A percentile compares a stretch with the other conserved stretches of the same genome.
Evolutionary conservation across 345 rosid species (phyloP).

Genomic region (Pelargonium nanum): DNA sequence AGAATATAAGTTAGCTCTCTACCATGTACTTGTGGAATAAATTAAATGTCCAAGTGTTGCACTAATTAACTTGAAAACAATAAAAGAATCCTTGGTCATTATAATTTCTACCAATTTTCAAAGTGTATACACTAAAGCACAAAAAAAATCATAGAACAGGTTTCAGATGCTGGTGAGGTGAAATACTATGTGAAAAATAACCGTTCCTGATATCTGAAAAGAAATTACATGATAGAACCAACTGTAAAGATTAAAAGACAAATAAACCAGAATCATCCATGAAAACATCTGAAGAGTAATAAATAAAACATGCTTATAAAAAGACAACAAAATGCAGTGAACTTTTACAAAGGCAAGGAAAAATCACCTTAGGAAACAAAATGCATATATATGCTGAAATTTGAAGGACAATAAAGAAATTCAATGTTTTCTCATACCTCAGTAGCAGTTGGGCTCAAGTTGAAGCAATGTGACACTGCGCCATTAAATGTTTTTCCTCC

Average conservation of each 20-base stretch:
- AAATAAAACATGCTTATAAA: too few relatives aligned
- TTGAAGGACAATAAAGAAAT: background rate
- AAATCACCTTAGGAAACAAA: background rate
- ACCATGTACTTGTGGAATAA: background rate
- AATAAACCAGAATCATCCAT: background rate
- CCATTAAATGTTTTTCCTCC: constrained; percentile 60
- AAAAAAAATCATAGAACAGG: background rate
- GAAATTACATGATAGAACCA: background rate
- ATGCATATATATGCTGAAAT: background rate
- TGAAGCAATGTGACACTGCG: constrained; percentile 65
- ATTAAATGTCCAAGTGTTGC: background rate
- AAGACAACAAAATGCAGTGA: too few relatives aligned
- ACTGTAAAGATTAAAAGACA: background rate
- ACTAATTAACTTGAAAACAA: background rate
- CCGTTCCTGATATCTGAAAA: background rate
- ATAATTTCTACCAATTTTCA: background rate
- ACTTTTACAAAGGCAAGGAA: too few relatives aligned
- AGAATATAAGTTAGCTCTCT: background rate
- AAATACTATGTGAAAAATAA: too few relatives aligned
- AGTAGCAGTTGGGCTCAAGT: constrained; percentile 40
- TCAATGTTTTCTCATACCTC: constrained; percentile 37
- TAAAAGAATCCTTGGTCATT: too few relatives aligned
- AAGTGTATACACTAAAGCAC: background rate
- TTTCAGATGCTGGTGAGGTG: background rate
- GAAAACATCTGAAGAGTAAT: background rate